Evolutionary conservation across 805 yeast genomes (phyloP), one percentile per base, ranked within the genome.

Genomic region (Lipomyces orientalis): DNA sequence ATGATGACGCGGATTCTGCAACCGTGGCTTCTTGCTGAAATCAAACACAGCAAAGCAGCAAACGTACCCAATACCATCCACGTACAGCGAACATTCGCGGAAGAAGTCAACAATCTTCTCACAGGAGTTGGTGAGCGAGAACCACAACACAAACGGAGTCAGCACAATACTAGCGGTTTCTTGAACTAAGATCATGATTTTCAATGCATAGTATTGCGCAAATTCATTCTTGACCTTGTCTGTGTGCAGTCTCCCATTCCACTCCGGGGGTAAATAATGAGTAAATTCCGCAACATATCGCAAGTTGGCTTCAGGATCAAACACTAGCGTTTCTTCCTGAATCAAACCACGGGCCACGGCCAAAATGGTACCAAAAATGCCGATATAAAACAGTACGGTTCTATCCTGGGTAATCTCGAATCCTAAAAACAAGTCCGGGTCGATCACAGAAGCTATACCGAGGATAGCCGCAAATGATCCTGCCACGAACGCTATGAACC

Each of bases 21-120:
- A 52, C 14, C 34, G 29, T 14, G 69, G 61, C 51, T 58, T 62
- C 70, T 86, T 86, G 68, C 88, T 93, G 69, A 90, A 87, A 72
- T 91, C 89, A 79, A 95, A 95, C 88, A 91, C 91, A 1, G 98
- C 98, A 82, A 89, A 92, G 37, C 91, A 88, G 76, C 98, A 94
- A 51, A 95, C 97, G 75, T 93, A 90, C 0, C 99, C 99, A 54
- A 95, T 81, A 0, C 97, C 98, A 79, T 93, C 98, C 59, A 93
- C 91, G 76, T 94, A 95, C 12, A 93, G 88, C 12, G 97, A 88
- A 72, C 86, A 89, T 67, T 94, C 98, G 64, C 98, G 81, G 77
- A 94, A 91, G 75, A 95, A 95, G 75, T 95, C 98, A 39, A 95
- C 86, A 57, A 95, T 90, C 34, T 86, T 83, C 35, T 90, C 93